These are phyloP conservation scores for Claviceps paspali DNA, from an alignment of 2,329 filamentous ascomycete genomes.

Conservation along the genomic window DNA sequence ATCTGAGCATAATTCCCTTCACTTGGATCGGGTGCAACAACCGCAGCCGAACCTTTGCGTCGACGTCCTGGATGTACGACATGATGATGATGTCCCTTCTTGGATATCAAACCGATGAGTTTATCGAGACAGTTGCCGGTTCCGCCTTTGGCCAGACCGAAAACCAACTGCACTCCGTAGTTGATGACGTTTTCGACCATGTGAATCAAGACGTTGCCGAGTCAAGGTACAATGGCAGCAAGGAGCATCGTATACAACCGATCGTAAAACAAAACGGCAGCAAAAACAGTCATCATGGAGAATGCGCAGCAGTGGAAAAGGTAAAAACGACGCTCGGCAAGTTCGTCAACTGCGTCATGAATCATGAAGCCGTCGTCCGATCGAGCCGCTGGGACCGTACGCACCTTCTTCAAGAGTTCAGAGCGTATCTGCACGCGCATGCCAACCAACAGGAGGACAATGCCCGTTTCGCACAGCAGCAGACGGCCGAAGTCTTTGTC, in stretches of 20 bases:
- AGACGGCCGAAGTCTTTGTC: not conserved
- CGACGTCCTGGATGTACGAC: constrained; percentile 2
- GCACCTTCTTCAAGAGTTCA: not conserved
- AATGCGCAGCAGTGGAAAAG: not conserved
- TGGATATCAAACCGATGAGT: constrained; percentile 6
- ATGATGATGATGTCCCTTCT: constrained; percentile 7
- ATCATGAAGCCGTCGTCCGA: not conserved
- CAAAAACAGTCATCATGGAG: too few relatives aligned
- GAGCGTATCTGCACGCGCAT: constrained; percentile 1
- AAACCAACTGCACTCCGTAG: not conserved
- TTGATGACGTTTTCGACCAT: not conserved
- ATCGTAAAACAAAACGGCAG: not conserved
- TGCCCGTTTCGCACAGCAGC: not conserved
- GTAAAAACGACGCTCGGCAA: not conserved
- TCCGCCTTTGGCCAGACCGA: not conserved
- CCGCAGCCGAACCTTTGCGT: not conserved
- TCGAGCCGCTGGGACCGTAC: constrained; percentile 1
- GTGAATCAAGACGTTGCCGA: not conserved
- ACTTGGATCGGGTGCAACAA: constrained; percentile 5
- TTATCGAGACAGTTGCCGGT: constrained; percentile 6
- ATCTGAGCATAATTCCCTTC: constrained; percentile 6
- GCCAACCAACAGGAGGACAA: constrained; percentile 1
- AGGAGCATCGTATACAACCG: too few relatives aligned
- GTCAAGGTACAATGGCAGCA: not conserved
- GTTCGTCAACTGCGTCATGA: not conserved